These are phyloP conservation scores for Durusdinium trenchii DNA, from an alignment of 73 alveolate genomes.

Conservation along the genomic window DNA sequence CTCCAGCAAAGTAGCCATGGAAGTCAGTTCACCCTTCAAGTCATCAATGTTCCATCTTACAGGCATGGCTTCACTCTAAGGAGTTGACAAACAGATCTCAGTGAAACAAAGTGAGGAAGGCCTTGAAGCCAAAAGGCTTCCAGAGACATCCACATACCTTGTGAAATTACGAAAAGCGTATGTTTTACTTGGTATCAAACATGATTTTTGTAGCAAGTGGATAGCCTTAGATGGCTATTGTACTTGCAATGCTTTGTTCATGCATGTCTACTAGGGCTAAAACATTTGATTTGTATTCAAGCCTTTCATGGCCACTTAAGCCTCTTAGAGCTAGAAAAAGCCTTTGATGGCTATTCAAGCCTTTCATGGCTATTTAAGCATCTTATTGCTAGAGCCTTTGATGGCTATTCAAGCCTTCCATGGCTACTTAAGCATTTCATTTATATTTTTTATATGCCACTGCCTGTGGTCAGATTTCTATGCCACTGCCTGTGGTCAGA, in stretches of 20 bases:
- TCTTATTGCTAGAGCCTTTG: conserved; percentile 6
- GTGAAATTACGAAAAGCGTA: not conserved
- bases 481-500: not conserved
- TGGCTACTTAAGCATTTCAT: no score
- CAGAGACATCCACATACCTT: no score
- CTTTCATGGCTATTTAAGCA: no score
- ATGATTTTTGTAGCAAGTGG: no score
- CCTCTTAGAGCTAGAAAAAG: not conserved
- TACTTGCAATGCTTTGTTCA: no score
- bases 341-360: not conserved
- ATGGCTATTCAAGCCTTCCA: not conserved
- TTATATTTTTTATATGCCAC: no score
- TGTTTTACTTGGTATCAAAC: no score
- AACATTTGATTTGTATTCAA: no score
- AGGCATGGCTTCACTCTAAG: not conserved
- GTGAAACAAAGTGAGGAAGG: not conserved
- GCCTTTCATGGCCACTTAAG: not conserved
- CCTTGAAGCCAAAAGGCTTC: not conserved
- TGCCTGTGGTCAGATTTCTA: not conserved
- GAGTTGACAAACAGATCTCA: not conserved
- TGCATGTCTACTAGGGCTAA: no score
- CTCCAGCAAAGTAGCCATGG: not conserved
- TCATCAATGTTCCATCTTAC: not conserved
- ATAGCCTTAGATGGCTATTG: no score
- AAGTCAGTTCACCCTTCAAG: not conserved